Base-by-base conservation (phyloP, 441 rosid species). In the Codiaeum variegatum region DNA sequence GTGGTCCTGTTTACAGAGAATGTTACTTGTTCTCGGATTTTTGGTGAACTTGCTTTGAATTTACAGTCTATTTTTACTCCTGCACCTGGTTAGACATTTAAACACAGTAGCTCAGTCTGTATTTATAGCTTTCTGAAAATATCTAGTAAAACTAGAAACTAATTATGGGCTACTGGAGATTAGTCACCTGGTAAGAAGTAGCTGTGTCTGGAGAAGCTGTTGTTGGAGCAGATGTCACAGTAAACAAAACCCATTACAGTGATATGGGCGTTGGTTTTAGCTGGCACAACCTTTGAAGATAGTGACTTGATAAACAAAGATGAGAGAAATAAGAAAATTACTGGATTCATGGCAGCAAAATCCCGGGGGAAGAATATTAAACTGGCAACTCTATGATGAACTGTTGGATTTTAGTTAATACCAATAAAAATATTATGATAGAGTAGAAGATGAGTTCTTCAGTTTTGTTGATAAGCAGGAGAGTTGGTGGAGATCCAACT, bases 201-300 rank as follows among this genome's bases (percentile, higher is more conserved):
- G 88, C 98, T 91, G 90, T 95, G 88, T 67, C 62, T 92, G 72
- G 99, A 85, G 88, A 92, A 95, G 81, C 75, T 95, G 87, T 95
- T 91, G 87, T 89, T 93, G 86, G 94, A 91, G 88, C 99, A 95
- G 67, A 90, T 87, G 71, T 95, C 99, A 55, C 99, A 95, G 62
- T 88, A 95, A 77, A 95, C 99, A 77, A 91, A 80, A 71, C 99
- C 99, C 91, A 91, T 86, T 5, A 95, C 89, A 21, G 87, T 82
- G 78, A 91, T 84, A 61, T 86, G 87, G 18, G 94, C 87, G 69
- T 63, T 63, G 66, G 65, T 62, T 68, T 75, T 79, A 13, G 73
- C 6, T 15, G 86, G 78, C 66, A 78, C 78, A 42, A 67, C 72
- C 78, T 69, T 83, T 47, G 74, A 76, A 73, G 87, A 82, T 1